Evolutionary conservation across 2,329 filamentous ascomycete genomes (phyloP), one percentile per base, ranked within the genome.

Genomic region (Talaromyces piceae): DNA sequence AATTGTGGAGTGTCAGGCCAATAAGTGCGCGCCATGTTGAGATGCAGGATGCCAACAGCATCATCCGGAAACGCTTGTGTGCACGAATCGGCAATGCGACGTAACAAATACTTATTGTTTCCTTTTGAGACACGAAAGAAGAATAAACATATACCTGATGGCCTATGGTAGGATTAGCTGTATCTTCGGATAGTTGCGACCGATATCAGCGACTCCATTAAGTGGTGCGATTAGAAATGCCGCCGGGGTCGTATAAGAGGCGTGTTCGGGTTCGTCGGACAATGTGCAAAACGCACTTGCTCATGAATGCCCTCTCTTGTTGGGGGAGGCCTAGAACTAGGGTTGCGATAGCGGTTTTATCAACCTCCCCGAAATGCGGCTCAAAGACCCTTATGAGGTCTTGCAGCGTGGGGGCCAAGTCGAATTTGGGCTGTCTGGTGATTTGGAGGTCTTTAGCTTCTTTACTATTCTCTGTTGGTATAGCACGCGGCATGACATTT

Each of bases 171-270:
- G 33, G 33, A 20, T 9, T 20, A 18, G 3, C 33, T 20, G 20
- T 43, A 16, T 2, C 9, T n/a, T 25, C 39, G 77, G 77, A 57
- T 81, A 84, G 60, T 75, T 77, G 18, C 74, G 65, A 56, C 82
- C 79, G 6, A 80, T 45, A 61, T 83, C 79, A 31, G 65, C 67
- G 27, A 84, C 55, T 53, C 72, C 73, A 60, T 83, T 81, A 25
- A 83, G 67, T 0, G 80, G 80, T 13, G 79, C 78, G 0, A 75
- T 66, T 61, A 83, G 54, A 16, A 84, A 58, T 0, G 76, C 78
- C 53, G 72, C 73, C 0, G 72, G 76, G 0, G 75, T 78, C 68
- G 83, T 78, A 54, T 80, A 82, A 75, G 76, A 2, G 77, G 77
- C 30, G 73, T 71, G 55, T 78, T 71, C 0, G 75, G 74, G 3